Conservation (phyloP, 495 filamentous ascomycete species). For the Penicillium verhagenii region DNA sequence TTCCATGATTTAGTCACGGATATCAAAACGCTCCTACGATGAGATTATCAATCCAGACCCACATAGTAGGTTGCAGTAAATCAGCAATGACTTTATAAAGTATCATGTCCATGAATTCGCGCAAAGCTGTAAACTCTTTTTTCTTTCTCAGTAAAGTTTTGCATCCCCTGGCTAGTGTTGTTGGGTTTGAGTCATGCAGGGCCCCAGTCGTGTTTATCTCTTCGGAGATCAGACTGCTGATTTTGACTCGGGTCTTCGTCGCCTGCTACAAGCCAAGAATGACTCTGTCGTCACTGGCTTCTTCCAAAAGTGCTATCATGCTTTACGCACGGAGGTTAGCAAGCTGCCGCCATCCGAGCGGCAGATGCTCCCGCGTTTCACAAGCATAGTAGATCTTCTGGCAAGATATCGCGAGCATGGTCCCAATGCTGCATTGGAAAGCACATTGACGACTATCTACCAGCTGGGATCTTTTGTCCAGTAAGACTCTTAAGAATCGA, state of each 20-base stretch:
- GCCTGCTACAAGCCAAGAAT: constrained; percentile 60
- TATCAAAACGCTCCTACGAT: constrained; percentile 9
- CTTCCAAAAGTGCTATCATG: constrained; percentile 59
- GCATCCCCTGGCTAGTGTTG: constrained; percentile 9
- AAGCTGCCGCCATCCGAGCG: constrained; percentile 58
- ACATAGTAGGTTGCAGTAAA: background rate
- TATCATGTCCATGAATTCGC: constrained; percentile 10
- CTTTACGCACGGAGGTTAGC: constrained; percentile 63
- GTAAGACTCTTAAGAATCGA: constrained; percentile 48
- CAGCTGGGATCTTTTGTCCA: constrained; percentile 76
- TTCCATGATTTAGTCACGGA: background rate
- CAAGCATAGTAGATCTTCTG: constrained; percentile 66
- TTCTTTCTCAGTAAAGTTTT: constrained; percentile 16
- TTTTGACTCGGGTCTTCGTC: constrained; percentile 63
- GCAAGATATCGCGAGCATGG: constrained; percentile 61
- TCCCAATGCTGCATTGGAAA: constrained; percentile 61
- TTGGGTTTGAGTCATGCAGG: constrained; percentile 34
- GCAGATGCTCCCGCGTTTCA: constrained; percentile 64
- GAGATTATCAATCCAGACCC: constrained; percentile 6
- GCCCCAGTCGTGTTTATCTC: constrained; percentile 42
- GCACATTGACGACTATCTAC: constrained; percentile 65
- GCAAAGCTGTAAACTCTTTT: background rate
- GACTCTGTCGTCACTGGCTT: constrained; percentile 65
- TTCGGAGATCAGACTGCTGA: constrained; percentile 83
- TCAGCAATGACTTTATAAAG: constrained; percentile 23